Evolutionary conservation across 768 basidiomycete genomes (phyloP).

Genomic region (Mycena chlorophos): DNA sequence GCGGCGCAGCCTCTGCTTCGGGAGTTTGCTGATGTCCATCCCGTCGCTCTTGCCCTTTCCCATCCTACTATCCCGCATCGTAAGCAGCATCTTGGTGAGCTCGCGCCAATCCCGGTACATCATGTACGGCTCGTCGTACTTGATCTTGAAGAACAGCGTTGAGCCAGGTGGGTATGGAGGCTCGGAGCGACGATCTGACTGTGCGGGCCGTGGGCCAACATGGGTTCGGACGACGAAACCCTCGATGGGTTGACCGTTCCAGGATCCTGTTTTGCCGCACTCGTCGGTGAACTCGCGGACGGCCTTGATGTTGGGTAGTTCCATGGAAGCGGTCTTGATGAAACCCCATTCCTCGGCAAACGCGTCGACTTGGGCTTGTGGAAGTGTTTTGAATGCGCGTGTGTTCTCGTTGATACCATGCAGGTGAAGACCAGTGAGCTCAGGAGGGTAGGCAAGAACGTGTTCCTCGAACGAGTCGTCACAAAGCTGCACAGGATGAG

Average conservation of each 20-base stretch:
- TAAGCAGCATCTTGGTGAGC: conserved; percentile 75
- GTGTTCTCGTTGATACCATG: conserved; percentile 85
- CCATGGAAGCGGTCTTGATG: conserved; percentile 68
- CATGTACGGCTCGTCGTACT: conserved; percentile 98
- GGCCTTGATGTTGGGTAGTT: conserved; percentile 60
- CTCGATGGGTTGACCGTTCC: conserved; percentile 18
- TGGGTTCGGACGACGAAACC: conserved; percentile 20
- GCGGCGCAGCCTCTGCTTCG: conserved; percentile 69
- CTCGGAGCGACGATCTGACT: conserved; percentile 29
- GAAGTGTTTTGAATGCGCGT: conserved; percentile 68
- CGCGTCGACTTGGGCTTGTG: conserved; percentile 63
- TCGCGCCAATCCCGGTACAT: conserved; percentile 99
- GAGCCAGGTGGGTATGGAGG: conserved; percentile 77
- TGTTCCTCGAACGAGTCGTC: conserved; percentile 98
- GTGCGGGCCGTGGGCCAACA: conserved; percentile 5
- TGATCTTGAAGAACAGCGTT: conserved; percentile 98
- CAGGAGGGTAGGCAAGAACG: conserved; percentile 78
- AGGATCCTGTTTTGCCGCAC: conserved; percentile 56
- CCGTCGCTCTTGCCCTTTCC: conserved; percentile 26
- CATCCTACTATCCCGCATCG: conserved; percentile 27
- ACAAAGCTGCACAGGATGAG: conserved; percentile 85
- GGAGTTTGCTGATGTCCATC: conserved; percentile 40
- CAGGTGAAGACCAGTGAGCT: conserved; percentile 86
- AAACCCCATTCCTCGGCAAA: conserved; percentile 94
- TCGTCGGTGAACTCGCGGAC: conserved; percentile 74